These are phyloP conservation scores for Acanthamoeba castellanii DNA, from an alignment of 208 protist species.

Conservation along the genomic window DNA sequence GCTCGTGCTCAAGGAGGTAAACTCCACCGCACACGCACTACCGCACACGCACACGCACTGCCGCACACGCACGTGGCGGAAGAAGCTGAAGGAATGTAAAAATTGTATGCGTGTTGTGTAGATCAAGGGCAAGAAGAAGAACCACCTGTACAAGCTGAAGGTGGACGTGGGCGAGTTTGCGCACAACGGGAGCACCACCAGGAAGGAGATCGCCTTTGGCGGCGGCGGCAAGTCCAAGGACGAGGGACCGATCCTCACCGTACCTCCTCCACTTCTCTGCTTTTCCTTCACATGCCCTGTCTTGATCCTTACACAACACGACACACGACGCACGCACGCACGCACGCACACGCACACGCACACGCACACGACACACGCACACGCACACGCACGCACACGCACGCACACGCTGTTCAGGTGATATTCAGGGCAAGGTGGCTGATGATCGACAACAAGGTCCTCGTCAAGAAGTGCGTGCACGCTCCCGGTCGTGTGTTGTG, in stretches of 20 bases:
- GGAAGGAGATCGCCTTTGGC: not conserved
- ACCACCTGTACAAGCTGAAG: slow-evolving; percentile 7
- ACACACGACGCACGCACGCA: no score
- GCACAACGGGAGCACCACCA: slow-evolving; percentile 1
- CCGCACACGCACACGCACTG: not conserved
- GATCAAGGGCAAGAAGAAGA: slow-evolving; percentile 64
- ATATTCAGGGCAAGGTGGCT: slow-evolving; percentile 2
- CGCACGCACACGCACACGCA: no score
- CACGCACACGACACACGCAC: no score
- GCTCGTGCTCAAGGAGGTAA: slow-evolving; percentile 27
- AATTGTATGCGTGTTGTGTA: not conserved
- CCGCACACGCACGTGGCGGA: no score
- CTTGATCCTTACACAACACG: no score
- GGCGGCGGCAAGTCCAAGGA: slow-evolving; percentile 5
- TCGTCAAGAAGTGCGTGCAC: slow-evolving; percentile 5
- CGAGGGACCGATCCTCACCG: not conserved
- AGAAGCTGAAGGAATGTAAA: not conserved
- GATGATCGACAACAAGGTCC: slow-evolving; percentile 38
- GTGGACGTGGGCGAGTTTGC: slow-evolving; percentile 30
- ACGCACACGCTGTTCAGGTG: not conserved
- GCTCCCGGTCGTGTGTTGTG: no score
- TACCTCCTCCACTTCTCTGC: not conserved
- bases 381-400: no score
- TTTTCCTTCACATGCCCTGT: not conserved
- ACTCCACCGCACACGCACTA: no score